Conservation (phyloP, 164 flowering plant genomes). For the Taxillus chinensis region DNA sequence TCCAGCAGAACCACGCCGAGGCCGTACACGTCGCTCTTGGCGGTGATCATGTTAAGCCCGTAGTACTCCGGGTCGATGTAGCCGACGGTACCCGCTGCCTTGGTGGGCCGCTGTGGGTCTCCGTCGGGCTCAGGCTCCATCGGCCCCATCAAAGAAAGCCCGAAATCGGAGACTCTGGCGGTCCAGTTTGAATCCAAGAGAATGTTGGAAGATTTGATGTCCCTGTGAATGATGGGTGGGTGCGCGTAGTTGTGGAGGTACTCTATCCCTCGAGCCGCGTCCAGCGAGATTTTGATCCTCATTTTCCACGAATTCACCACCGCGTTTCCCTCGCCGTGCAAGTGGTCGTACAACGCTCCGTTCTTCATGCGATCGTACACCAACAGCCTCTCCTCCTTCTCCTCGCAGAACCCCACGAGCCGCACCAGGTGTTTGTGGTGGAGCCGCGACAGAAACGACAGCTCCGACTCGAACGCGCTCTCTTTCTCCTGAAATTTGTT, state of each 20-base stretch:
- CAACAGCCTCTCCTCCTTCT: slow-evolving; percentile 68
- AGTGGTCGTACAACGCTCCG: slow-evolving; percentile 81
- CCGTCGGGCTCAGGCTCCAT: slow-evolving; percentile 28
- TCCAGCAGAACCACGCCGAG: slow-evolving; percentile 85
- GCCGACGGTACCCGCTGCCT: slow-evolving; percentile 93
- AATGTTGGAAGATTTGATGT: slow-evolving; percentile 93
- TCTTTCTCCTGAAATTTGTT: slow-evolving; percentile 80
- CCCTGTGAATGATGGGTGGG: slow-evolving; percentile 88
- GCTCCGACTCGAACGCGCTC: slow-evolving; percentile 81
- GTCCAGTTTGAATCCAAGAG: slow-evolving; percentile 68
- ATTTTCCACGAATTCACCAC: slow-evolving; percentile 81
- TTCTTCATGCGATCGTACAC: slow-evolving; percentile 93
- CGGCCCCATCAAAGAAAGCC: slow-evolving; percentile 67
- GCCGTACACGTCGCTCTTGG: slow-evolving; percentile 95
- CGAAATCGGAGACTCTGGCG: slow-evolving; percentile 92
- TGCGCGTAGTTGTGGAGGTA: slow-evolving; percentile 93
- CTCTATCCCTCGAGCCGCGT: slow-evolving; percentile 90
- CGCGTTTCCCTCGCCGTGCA: slow-evolving; percentile 50
- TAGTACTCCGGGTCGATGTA: slow-evolving; percentile 98
- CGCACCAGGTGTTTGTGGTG: slow-evolving; percentile 90
- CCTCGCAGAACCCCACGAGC: slow-evolving; percentile 88
- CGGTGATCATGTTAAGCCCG: slow-evolving; percentile 76
- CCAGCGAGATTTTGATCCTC: slow-evolving; percentile 72
- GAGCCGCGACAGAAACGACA: slow-evolving; percentile 75
- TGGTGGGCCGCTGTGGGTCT: slow-evolving; percentile 31